Evolutionary conservation across 768 basidiomycete species (phyloP).

Genomic region (Naganishia vaughanmartiniae): DNA sequence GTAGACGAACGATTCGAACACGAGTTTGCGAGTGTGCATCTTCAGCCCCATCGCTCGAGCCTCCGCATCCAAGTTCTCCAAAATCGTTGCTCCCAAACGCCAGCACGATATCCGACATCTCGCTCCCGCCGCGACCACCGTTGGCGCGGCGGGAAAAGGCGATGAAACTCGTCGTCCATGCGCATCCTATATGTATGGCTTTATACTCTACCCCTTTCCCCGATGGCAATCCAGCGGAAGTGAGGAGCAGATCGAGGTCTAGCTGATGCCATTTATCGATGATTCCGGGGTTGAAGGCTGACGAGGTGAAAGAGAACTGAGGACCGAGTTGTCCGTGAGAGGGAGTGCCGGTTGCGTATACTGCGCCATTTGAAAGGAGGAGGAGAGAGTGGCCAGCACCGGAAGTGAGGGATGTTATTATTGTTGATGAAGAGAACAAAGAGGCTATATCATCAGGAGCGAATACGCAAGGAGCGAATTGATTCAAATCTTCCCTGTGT

Average conservation of each 20-base stretch:
- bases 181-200: conserved; percentile 60
- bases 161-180: conserved; percentile 68
- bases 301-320: conserved; percentile 39
- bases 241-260: not conserved
- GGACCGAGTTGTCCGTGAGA: conserved; percentile 68
- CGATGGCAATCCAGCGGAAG: not conserved
- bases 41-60: not conserved
- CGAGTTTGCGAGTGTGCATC: conserved; percentile 2
- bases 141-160: not conserved
- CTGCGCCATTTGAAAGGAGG: conserved; percentile 53
- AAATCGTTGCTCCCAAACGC: conserved; percentile 84
- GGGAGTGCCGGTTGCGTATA: conserved; percentile 78
- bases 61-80: conserved; percentile 70
- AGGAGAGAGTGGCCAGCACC: conserved; percentile 79
- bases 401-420: conserved; percentile 60
- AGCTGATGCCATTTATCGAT: conserved; percentile 29
- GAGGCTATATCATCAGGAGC: conserved; percentile 34
- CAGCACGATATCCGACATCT: conserved; percentile 55
- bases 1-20: conserved; percentile 24
- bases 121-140: not conserved
- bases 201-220: conserved; percentile 49
- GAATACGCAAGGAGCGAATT: conserved; percentile 31
- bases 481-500: conserved; percentile 39
- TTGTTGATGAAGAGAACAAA: not conserved
- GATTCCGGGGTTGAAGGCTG: not conserved